phyloP scores from a whole-genome alignment of 768 basidiomycete species.

The Galerina sulciceps region DNA sequence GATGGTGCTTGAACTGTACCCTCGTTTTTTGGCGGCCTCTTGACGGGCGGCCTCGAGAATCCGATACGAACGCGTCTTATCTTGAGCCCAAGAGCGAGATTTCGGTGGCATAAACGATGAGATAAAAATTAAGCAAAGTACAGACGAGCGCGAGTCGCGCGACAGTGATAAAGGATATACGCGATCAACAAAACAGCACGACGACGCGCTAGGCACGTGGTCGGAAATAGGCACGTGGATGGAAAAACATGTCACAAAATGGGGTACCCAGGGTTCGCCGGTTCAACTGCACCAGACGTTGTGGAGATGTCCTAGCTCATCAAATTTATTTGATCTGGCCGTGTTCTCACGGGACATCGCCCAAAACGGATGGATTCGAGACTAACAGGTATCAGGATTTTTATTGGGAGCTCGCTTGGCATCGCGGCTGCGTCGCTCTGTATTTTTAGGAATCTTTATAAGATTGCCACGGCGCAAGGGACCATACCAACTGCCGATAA shows the following conservation, averaged over 20 bases:
- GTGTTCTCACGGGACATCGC: neutral
- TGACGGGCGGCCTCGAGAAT: neutral
- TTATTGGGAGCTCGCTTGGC: no score
- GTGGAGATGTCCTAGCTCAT: slow-evolving; percentile 1
- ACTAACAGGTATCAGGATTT: no score
- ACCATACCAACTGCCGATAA: no score
- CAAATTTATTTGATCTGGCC: neutral
- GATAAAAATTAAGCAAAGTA: slow-evolving; percentile 1
- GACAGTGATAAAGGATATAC: no score
- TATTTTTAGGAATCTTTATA: no score
- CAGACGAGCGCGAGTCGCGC: slow-evolving; percentile 13
- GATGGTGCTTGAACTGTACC: neutral
- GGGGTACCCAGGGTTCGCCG: slow-evolving; percentile 3
- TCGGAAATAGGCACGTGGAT: slow-evolving; percentile 4
- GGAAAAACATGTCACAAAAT: slow-evolving; percentile 14
- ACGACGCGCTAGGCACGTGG: neutral
- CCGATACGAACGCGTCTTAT: neutral
- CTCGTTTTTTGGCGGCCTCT: neutral
- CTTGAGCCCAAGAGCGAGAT: neutral
- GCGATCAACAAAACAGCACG: no score
- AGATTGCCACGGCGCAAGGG: no score
- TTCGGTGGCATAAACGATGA: neutral
- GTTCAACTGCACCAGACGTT: slow-evolving; percentile 27
- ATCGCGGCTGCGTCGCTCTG: no score
- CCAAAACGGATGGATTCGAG: slow-evolving; percentile 5